Percentiles rank a stretch among this genome's conserved stretches.
phyloP scores from a whole-genome alignment of 2,329 filamentous ascomycete species.

The Tolypocladium ophioglossoides region DNA sequence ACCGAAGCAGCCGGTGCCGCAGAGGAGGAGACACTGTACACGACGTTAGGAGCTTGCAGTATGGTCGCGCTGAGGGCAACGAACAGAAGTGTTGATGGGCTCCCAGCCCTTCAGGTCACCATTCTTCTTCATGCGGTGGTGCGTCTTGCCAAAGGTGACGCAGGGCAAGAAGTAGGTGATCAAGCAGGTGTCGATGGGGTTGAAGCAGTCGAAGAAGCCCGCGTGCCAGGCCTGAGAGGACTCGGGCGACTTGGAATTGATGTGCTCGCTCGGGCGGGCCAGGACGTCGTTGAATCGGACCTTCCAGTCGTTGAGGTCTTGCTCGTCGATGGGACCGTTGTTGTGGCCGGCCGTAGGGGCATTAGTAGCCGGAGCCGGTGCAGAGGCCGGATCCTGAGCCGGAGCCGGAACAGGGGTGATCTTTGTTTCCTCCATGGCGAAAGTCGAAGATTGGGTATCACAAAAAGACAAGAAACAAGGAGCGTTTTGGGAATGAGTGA shows the following conservation, averaged over 20 bases:
- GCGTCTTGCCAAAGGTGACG: conserved; percentile 36
- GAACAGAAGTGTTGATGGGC: conserved; percentile 34
- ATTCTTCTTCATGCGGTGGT: conserved; percentile 32
- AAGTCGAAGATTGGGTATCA: neutral
- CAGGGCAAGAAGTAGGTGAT: conserved; percentile 35
- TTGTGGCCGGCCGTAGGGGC: conserved; percentile 4
- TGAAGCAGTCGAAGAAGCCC: conserved; percentile 33
- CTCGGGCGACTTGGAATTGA: conserved; percentile 30
- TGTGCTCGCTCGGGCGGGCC: conserved; percentile 27
- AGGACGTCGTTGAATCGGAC: conserved; percentile 31
- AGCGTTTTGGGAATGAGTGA: neutral
- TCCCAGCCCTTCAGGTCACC: conserved; percentile 31
- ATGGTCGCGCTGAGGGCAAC: conserved; percentile 7
- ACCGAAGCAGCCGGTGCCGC: conserved; percentile 27
- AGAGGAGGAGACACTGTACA: conserved; percentile 31
- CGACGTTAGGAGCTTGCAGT: neutral
- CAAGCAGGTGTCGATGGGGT: conserved; percentile 32
- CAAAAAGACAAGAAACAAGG: neutral
- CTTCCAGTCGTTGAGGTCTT: conserved; percentile 34
- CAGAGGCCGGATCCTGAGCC: conserved; percentile 17
- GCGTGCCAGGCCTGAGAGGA: conserved; percentile 26
- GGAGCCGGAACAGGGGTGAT: neutral
- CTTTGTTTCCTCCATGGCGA: neutral
- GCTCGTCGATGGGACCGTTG: conserved; percentile 27
- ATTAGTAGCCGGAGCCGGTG: conserved; percentile 16